Base-by-base conservation (phyloP, 345 rosid species). In the Gossypium herbaceum region DNA sequence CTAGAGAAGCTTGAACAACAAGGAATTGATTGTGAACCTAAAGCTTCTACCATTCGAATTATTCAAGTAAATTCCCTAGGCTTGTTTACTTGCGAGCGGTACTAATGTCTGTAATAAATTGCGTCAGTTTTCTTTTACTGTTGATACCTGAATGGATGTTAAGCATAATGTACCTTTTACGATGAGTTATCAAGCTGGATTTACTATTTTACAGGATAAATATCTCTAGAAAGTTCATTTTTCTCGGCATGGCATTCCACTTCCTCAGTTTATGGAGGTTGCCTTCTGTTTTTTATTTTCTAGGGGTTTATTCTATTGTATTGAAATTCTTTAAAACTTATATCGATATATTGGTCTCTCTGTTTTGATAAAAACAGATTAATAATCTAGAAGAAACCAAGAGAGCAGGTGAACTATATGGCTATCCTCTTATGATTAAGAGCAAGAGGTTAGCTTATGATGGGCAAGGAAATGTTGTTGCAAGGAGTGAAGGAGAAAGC, bases 401-500 rank as follows among this genome's bases (percentile, higher is more conserved):
- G 85, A 87, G 67, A 80, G 97, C 97, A 41, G 98, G 91, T 71
- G 86, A 84, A 65, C 75, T 81, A 27, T 93, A 88, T 68, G 87
- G 94, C 73, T 93, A 92, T 82, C 99, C 99, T 69, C 90, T 93
- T 70, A 93, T 95, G 98, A 75, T 93, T 67, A 95, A 95, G 88
- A 90, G 98, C 90, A 93, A 81, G 83, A 74, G 94, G 45, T 80
- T 95, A 81, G 99, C 99, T 34, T 95, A 95, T 85, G 99, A 95
- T 81, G 98, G 99, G 56, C 97, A 97, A 52, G 99, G 98, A 73
- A 95, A 95, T 92, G 93, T 94, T 74, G 97, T 95, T 85, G 99
- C 97, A 2, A 89, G 79, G 64, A 87, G 86, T 81, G 88, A 84
- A 43, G 90, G 85, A 44, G 97, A 83, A 20, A 20, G 25, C 90